Base-by-base conservation (phyloP, 129 eudicot genomes). In the Pulicaria dysenterica region DNA sequence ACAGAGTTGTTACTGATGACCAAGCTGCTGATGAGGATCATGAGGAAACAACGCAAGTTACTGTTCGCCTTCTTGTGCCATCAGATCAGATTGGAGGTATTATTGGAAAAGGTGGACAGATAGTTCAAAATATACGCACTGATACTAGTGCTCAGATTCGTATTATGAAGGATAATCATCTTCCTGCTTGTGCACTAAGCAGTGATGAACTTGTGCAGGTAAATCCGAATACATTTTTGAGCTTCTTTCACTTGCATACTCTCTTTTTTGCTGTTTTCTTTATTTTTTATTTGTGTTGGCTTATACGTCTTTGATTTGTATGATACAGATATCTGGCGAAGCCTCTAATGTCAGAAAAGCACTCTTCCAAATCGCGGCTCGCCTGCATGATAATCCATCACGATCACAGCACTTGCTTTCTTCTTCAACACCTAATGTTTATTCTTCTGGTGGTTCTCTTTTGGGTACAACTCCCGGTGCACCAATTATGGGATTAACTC, bases 151-250 rank as follows among this genome's bases (percentile, higher is more conserved):
- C 96, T 15, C 97, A 95, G 81, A 59, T 95, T 73, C 96, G 97
- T 53, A 95, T 95, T 59, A 47, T 95, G 81, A 95, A 95, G 79
- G 97, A 88, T 79, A 83, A 81, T 73, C 93, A 90, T 73, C 73
- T 90, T 76, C 99, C 99, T 63, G 69, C 88, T 51, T 95, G 99
- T 85, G 99, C 99, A 41, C 66, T 90, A 82, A 80, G 82, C 72
- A 82, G 88, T 60, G 99, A 95, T 73, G 99, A 95, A 81, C 96
- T 95, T 61, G 85, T 95, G 55, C 99, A 95, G 97, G 99, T 95
- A 85, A 37, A 47, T 63, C 8, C 17, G 7, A 12, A 57, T 44
- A 72, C 7, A 17, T 56, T 60, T 42, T 44, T 5, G 41, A 11
- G 45, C 19, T 38, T 56, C 37, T 37, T 57, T 42, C 49, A 34